Conservation (phyloP, 176 grass and related monocot genomes). For the Hordeum marinum region DNA sequence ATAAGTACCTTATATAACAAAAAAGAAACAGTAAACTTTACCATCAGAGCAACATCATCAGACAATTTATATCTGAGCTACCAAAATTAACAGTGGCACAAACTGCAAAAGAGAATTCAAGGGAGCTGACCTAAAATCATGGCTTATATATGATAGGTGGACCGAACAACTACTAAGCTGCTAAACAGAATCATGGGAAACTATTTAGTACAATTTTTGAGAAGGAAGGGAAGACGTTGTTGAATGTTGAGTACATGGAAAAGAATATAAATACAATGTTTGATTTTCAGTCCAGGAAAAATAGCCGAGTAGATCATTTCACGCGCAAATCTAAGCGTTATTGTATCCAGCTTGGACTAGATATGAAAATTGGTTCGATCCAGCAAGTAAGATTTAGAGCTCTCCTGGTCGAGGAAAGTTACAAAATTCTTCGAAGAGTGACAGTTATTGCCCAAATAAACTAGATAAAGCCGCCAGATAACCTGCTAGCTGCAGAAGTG, state of each 20-base stretch:
- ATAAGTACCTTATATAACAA: neutral
- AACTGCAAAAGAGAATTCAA: neutral
- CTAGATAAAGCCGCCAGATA: constrained; percentile 52
- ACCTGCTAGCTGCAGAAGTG: constrained; percentile 70
- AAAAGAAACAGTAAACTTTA: neutral
- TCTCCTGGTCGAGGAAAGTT: constrained; percentile 1
- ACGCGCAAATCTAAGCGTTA: neutral
- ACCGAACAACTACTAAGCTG: constrained; percentile 5
- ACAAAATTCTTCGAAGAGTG: neutral
- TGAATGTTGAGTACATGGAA: constrained; percentile 9
- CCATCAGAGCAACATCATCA: neutral
- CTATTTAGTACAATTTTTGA: constrained; percentile 1
- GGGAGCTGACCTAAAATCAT: neutral
- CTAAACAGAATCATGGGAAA: constrained; percentile 12
- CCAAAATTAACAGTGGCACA: neutral
- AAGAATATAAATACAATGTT: constrained; percentile 16
- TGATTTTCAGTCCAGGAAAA: constrained; percentile 2
- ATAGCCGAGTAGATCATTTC: neutral
- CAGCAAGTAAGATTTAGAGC: constrained; percentile 6
- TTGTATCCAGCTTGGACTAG: constrained; percentile 7
- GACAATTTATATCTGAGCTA: constrained; percentile 1
- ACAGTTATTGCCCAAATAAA: constrained; percentile 42
- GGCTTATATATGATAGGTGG: neutral
- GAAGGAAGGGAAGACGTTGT: neutral
- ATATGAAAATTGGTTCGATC: constrained; percentile 12